Evolutionary conservation across 2,329 filamentous ascomycete genomes (phyloP), one percentile per base, ranked within the genome.

Genomic region (Lasiodiplodia theobromae): DNA sequence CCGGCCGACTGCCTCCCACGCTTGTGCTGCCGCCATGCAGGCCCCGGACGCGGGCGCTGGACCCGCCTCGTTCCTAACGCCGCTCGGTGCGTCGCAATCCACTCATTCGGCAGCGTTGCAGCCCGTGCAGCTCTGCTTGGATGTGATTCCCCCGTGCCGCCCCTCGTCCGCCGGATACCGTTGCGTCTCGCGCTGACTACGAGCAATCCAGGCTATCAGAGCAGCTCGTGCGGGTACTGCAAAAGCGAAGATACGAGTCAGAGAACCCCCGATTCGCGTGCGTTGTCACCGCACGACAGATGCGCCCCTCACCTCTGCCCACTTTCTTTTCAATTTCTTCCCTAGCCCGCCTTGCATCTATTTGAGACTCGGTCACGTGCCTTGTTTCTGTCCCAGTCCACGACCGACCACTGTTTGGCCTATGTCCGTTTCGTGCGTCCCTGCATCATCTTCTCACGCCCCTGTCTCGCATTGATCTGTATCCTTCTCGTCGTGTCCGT

Each of bases 161-260:
- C 16, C 49, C 38, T 28, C 57, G 57, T 44, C 38, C 57, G 25
- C 38, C 57, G 54, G 28, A 66, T 52, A 38, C 40, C 60, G 60
- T 52, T 52, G 60, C 66, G 57, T 65, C 58, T 70, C 66, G 67
- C 69, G 52, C 68, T 68, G 56, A 67, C 60, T 52, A 52, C 47
- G 47, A 64, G 60, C 47, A 64, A 64, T 52, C 31, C 68, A 85
- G 83, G 83, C 74, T 85, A 85, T 75, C 81, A 82, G 71, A 77
- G 77, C 69, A 79, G 82, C 72, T 81, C 82, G 69, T 85, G 83
- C 74, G 83, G 83, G 67, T 85, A 85, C 74, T 85, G 83, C 79
- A 85, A 84, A 79, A 75, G 78, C 71, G 76, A 78, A 71, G 75
- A 80, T 56, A 79, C 80, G 77, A 82, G 82, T 82, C 78, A 79